phyloP scores from a whole-genome alignment of 768 basidiomycete genomes.

The Tephrocybe sp. region DNA sequence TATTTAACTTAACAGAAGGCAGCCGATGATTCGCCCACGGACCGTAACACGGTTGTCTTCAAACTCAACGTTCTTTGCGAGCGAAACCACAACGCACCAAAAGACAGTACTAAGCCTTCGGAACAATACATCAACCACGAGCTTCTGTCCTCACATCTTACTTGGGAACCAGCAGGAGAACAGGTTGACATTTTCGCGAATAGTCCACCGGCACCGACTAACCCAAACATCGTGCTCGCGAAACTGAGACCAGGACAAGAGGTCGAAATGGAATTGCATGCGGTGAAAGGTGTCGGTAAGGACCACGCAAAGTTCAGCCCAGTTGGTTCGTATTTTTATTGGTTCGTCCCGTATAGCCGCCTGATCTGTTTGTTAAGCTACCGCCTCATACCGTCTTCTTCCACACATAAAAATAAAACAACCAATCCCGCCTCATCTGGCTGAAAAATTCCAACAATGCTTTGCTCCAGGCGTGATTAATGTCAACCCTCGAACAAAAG shows the following conservation, averaged over 20 bases:
- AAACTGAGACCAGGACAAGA: conserved; percentile 92
- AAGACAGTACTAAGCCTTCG: conserved; percentile 50
- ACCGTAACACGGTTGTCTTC: conserved; percentile 92
- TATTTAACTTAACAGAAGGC: conserved; percentile 22
- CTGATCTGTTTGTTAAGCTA: conserved; percentile 50
- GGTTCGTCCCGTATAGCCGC: background rate
- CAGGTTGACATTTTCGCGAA: conserved; percentile 60
- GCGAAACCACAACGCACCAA: conserved; percentile 53
- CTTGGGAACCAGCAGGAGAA: conserved; percentile 81
- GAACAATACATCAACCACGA: conserved; percentile 74
- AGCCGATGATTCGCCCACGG: conserved; percentile 63
- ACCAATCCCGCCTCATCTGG: conserved; percentile 74
- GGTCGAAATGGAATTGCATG: conserved; percentile 83
- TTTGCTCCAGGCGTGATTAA: conserved; percentile 84
- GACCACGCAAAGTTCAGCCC: conserved; percentile 97
- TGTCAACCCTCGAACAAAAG: conserved; percentile 53
- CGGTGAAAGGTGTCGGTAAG: conserved; percentile 88
- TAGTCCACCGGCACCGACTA: conserved; percentile 61
- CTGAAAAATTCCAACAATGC: conserved; percentile 81
- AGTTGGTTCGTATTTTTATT: conserved; percentile 58
- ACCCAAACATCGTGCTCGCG: conserved; percentile 81
- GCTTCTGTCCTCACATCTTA: conserved; percentile 62
- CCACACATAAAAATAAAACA: conserved; percentile 77
- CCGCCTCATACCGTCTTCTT: conserved; percentile 91
- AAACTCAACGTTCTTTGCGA: conserved; percentile 65